Evolutionary conservation across 306 rosid species (phyloP), one percentile per base, ranked within the genome.

Genomic region (Myrica gale): DNA sequence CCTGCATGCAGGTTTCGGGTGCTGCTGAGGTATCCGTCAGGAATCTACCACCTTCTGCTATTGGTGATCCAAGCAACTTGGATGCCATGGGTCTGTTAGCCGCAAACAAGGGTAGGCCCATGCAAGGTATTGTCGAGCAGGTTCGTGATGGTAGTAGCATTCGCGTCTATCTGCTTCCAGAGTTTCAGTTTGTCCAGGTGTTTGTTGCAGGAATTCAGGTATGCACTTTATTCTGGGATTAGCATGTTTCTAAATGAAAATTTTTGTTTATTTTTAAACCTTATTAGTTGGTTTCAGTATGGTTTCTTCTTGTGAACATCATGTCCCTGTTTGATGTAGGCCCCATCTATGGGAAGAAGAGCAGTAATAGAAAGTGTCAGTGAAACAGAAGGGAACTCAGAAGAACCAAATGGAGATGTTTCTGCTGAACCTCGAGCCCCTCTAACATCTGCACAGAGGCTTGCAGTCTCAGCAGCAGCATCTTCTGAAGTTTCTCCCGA

Each of bases 261-360:
- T 20, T 44, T 76, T 68, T 61, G 69, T 61, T 74, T 43, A 55
- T 71, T 43, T 43, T 26, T 68, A 39, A 46, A 26, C 10, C n/a
- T 17, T 17, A 0, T 42, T 17, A 6, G 9, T 43, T 55, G 17
- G 3, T 56, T 52, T 13, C 58, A 71, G 6, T 53, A 48, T 45
- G 23, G 20, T 44, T 9, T 65, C 68, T 42, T 63, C 58, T 46
- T 70, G 1, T 56, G 26, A 21, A 11, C 58, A 68, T 62, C 74
- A 43, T 23, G 69, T 61, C 51, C 81, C 46, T 66, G 20, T 51
- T 82, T 75, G 58, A 57, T 63, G 54, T 71, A 96, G 99, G 39
- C 99, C 65, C 99, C 99, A 79, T 89, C 87, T 75, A 89, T 92
- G 92, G 99, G 99, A 84, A 92, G 98, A 85, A 89, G 97, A 82